Evolutionary conservation across 2,329 filamentous ascomycete genomes (phyloP).

Genomic region (Penicillium corylophilum): DNA sequence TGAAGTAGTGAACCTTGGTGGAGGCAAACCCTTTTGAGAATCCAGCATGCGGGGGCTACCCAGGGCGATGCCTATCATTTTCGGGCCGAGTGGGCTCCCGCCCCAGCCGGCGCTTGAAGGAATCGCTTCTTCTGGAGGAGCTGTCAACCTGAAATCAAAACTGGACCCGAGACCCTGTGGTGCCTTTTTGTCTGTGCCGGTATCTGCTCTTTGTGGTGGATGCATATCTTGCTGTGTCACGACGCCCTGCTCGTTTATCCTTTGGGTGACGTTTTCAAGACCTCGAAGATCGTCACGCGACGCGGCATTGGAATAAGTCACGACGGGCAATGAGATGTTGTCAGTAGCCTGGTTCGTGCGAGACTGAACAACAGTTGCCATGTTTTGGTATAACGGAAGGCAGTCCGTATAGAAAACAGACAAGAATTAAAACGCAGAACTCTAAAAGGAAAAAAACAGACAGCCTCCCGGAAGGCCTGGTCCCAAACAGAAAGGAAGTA

Average conservation of each 20-base stretch:
- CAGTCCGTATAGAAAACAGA: conserved; percentile 12
- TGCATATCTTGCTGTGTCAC: conserved; percentile 18
- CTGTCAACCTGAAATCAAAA: conserved; percentile 34
- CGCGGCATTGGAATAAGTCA: conserved; percentile 33
- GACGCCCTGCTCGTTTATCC: conserved; percentile 9
- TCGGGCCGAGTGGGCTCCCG: conserved; percentile 34
- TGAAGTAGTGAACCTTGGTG: conserved; percentile 14
- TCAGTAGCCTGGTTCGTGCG: conserved; percentile 28
- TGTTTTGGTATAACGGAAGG: conserved; percentile 15
- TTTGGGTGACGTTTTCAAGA: conserved; percentile 5
- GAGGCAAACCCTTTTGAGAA: conserved; percentile 17
- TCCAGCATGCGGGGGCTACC: conserved; percentile 60
- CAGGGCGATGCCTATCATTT: conserved; percentile 70
- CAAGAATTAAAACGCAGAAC: conserved; percentile 13
- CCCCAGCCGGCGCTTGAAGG: conserved; percentile 14
- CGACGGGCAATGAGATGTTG: conserved; percentile 31
- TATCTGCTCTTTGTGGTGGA: conserved; percentile 21
- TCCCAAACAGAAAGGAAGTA: conserved; percentile 13
- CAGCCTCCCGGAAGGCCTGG: conserved; percentile 41
- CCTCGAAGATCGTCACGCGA: conserved; percentile 32
- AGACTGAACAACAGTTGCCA: conserved; percentile 34
- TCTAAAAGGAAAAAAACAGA: conserved; percentile 32
- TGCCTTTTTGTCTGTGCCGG: conserved; percentile 15
- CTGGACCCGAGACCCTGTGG: conserved; percentile 13
- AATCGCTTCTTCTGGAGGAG: conserved; percentile 26